Evolutionary conservation across 176 grass and related monocot genomes (phyloP), one percentile per base, ranked within the genome.

Genomic region (Carex scoparia): DNA sequence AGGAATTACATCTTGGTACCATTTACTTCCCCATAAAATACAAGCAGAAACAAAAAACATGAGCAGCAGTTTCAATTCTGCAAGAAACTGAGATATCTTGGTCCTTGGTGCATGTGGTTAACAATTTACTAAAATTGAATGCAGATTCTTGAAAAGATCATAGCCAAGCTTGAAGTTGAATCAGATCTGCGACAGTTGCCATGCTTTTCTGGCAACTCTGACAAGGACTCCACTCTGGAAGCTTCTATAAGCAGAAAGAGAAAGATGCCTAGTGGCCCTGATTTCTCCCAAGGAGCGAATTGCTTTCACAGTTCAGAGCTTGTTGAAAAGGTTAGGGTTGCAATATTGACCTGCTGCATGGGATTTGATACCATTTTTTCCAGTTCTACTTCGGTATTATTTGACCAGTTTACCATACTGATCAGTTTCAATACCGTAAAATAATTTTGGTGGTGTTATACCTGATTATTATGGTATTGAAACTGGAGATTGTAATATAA

Each of bases 141-240:
- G 80, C 80, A 82, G 80, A 18, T 83, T 12, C 61, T 83, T 16
- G 60, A 68, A 27, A 83, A 83, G 60, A 62, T 81, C 15, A 9
- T 83, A 83, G 80, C 80, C 40, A 83, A 65, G 38, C 61, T 83
- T 68, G 40, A 68, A 19, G 64, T 30, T 51, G 61, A 83, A 65
- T 83, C 80, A 1, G 23, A 83, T 31, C 11, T 64, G 23, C 13
- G 62, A 55, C 61, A 68, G 27, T 46, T 30, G n/a, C 12, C 44
- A 56, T 49, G 13, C 74, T 79, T 23, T 60, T 81, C 60, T 61
- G 58, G 58, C 58, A 44, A 61, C 13, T 81, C 58, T 10, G 23
- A 62, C 18, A 46, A 62, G 16, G 79, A 53, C 15, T 83, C 64
- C 23, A 83, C 46, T 68, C 40, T 1, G 13, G 80, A 48, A 67